These are phyloP conservation scores for Globisporangium polare DNA, from an alignment of 352 stramenopile genomes.

Conservation along the genomic window DNA sequence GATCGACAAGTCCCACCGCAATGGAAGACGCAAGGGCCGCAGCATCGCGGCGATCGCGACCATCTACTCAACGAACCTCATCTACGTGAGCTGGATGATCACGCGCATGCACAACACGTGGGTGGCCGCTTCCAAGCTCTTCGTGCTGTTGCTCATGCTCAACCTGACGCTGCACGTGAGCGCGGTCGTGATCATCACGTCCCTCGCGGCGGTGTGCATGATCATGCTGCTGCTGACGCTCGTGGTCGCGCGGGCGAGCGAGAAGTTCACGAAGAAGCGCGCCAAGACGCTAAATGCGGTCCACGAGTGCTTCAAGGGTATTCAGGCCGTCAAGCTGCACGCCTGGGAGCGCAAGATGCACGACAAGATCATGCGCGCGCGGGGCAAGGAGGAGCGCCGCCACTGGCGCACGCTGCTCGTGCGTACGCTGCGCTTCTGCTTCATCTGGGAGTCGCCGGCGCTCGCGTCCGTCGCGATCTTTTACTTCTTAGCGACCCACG, in stretches of 20 bases:
- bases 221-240: constrained; percentile 26
- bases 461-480: constrained; percentile 35
- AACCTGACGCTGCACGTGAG: constrained; percentile 26
- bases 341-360: constrained; percentile 40
- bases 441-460: constrained; percentile 30
- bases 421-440: constrained; percentile 30
- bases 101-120: constrained; percentile 33
- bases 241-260: constrained; percentile 15
- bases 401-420: constrained; percentile 22
- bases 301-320: constrained; percentile 40
- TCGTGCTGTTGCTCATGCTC: constrained; percentile 27
- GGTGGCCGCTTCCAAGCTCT: constrained; percentile 27
- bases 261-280: constrained; percentile 39
- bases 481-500: constrained; percentile 22
- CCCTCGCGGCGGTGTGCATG: constrained; percentile 22
- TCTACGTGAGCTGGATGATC: constrained; percentile 27
- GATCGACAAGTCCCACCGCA: constrained; percentile 25
- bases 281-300: constrained; percentile 30
- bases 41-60: constrained; percentile 34
- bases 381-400: constrained; percentile 27
- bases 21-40: constrained; percentile 22
- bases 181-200: constrained; percentile 20
- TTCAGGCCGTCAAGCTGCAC: constrained; percentile 39
- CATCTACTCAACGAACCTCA: constrained; percentile 37
- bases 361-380: constrained; percentile 30